phyloP scores from a whole-genome alignment of 2,329 filamentous ascomycete genomes.

The Xylaria sp. region DNA sequence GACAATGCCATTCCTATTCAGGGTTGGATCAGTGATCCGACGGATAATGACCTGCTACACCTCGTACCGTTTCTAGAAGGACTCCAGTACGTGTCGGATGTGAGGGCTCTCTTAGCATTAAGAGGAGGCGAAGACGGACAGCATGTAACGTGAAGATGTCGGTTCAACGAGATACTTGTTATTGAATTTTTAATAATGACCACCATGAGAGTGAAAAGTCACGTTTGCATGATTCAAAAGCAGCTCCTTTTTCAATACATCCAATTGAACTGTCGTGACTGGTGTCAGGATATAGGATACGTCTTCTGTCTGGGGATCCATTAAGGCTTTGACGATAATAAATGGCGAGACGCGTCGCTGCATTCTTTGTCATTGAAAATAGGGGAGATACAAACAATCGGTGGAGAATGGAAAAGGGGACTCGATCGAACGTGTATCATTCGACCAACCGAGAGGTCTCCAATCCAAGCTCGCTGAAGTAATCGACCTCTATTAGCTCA shows the following conservation, averaged over 20 bases:
- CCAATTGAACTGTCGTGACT: slow-evolving; percentile 1
- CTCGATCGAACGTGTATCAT: not conserved
- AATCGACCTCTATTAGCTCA: not conserved
- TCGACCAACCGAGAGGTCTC: not conserved
- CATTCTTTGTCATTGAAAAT: not conserved
- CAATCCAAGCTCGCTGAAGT: not conserved
- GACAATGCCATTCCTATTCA: slow-evolving; percentile 99
- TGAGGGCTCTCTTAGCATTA: slow-evolving; percentile 81
- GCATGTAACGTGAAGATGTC: slow-evolving; percentile 29
- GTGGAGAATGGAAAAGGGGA: not conserved
- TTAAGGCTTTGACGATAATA: not conserved
- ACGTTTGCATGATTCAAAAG: slow-evolving; percentile 2
- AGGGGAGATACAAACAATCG: not conserved
- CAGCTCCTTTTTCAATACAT: not conserved
- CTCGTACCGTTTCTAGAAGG: slow-evolving; percentile 89
- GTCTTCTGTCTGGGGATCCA: not conserved
- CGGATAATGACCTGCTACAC: slow-evolving; percentile 90
- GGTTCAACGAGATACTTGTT: slow-evolving; percentile 11
- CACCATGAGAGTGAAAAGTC: not conserved
- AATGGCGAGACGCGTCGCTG: not conserved
- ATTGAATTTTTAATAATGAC: slow-evolving; percentile 18
- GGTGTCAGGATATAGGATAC: not conserved
- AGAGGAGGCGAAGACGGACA: slow-evolving; percentile 77
- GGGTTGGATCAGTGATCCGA: slow-evolving; percentile 98
- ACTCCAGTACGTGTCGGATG: slow-evolving; percentile 93